Conservation (phyloP, 2,329 filamentous ascomycete species). For the Pezicula neosporulosa region DNA sequence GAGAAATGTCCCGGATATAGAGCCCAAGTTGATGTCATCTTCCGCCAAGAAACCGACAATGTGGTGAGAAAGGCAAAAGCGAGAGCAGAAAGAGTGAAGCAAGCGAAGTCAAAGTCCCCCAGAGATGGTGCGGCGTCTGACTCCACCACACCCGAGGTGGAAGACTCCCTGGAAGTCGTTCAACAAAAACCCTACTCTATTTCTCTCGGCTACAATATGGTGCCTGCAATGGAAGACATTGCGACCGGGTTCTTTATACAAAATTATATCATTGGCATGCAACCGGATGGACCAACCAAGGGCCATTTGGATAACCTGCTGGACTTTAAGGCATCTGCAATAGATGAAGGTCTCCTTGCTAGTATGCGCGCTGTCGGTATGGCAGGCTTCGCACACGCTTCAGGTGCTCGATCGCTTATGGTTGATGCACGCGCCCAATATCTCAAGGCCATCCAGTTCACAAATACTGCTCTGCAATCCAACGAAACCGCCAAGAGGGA, state of each 20-base stretch:
- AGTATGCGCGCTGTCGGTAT: conserved; percentile 54
- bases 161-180: conserved; percentile 18
- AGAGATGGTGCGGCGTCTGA: too few species aligned
- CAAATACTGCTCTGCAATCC: conserved; percentile 45
- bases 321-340: conserved; percentile 37
- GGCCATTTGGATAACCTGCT: conserved; percentile 51
- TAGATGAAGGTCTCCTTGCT: conserved; percentile 43
- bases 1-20: conserved; percentile 52
- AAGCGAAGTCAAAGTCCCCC: not conserved
- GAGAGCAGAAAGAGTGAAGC: conserved; percentile 22
- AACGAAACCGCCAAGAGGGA: conserved; percentile 46
- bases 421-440: conserved; percentile 48
- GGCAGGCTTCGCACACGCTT: conserved; percentile 43
- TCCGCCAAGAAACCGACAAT: conserved; percentile 52
- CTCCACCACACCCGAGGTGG: not conserved
- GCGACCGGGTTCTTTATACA: conserved; percentile 21
- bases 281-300: conserved; percentile 33
- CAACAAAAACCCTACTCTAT: conserved; percentile 28
- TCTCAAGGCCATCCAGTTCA: conserved; percentile 45
- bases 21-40: conserved; percentile 53
- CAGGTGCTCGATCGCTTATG: conserved; percentile 34
- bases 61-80: conserved; percentile 45
- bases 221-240: conserved; percentile 23
- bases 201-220: conserved; percentile 26
- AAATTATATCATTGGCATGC: conserved; percentile 33